phyloP scores from a whole-genome alignment of 2,329 filamentous ascomycete genomes.

The Lizonia empirigonia region DNA sequence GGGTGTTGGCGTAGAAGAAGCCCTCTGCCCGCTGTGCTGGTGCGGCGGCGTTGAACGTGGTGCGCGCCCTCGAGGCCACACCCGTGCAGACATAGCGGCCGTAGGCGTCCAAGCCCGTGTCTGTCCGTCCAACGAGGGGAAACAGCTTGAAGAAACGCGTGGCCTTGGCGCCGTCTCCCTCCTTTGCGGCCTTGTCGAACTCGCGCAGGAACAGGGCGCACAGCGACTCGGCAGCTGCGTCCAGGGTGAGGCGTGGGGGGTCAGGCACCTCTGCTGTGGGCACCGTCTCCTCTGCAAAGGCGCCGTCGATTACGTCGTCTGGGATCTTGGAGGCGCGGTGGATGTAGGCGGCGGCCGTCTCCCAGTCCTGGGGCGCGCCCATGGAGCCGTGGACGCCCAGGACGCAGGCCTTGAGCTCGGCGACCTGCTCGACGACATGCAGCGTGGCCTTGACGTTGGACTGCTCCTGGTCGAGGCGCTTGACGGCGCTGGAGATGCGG shows the following conservation, averaged over 20 bases:
- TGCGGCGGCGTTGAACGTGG: slow-evolving; percentile 74
- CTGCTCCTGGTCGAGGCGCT: slow-evolving; percentile 88
- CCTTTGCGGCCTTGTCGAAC: slow-evolving; percentile 88
- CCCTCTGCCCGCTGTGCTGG: slow-evolving; percentile 70
- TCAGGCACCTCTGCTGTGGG: slow-evolving; percentile 96
- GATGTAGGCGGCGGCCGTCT: slow-evolving; percentile 90
- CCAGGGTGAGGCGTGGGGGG: slow-evolving; percentile 82
- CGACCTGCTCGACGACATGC: slow-evolving; percentile 91
- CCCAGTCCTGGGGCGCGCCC: slow-evolving; percentile 98
- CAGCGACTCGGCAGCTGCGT: slow-evolving; percentile 84
- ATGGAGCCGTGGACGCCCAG: slow-evolving; percentile 93
- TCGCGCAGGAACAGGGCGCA: slow-evolving; percentile 91
- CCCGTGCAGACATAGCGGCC: slow-evolving; percentile 95
- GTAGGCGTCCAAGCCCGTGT: slow-evolving; percentile 92
- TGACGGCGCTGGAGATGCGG: slow-evolving; percentile 84
- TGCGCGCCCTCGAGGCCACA: slow-evolving; percentile 81
- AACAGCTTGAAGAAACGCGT: slow-evolving; percentile 99
- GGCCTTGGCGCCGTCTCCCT: slow-evolving; percentile 85
- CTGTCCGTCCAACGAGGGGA: slow-evolving; percentile 85
- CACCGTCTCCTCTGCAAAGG: slow-evolving; percentile 89
- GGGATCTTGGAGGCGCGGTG: slow-evolving; percentile 82
- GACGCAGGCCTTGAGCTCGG: slow-evolving; percentile 95
- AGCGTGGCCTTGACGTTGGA: slow-evolving; percentile 87
- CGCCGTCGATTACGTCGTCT: slow-evolving; percentile 76
- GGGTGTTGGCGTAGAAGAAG: slow-evolving; percentile 87